Conservation (phyloP, 495 filamentous ascomycete genomes). For the Pseudotulostoma volvatum region DNA sequence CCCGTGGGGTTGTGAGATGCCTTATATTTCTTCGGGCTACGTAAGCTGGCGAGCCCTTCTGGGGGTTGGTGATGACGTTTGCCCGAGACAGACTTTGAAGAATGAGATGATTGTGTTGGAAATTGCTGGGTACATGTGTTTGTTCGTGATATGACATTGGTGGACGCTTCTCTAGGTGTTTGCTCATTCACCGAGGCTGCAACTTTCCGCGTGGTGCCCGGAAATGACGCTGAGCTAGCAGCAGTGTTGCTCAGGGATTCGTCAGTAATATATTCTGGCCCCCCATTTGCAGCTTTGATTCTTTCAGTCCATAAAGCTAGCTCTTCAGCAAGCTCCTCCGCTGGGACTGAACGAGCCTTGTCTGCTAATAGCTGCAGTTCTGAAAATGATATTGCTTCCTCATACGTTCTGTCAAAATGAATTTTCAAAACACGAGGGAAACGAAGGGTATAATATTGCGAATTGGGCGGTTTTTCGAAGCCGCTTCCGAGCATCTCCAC, state of each 20-base stretch:
- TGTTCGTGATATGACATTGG: too few species aligned
- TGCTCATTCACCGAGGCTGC: not conserved
- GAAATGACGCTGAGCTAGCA: not conserved
- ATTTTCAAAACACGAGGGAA: slow-evolving; percentile 49
- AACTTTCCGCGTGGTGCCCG: not conserved
- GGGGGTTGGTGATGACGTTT: not conserved
- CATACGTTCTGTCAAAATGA: slow-evolving; percentile 39
- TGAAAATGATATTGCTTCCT: slow-evolving; percentile 36
- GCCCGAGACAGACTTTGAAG: not conserved
- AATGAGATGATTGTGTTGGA: not conserved
- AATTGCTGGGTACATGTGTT: not conserved
- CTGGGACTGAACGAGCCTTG: slow-evolving; percentile 23
- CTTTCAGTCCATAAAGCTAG: slow-evolving; percentile 37
- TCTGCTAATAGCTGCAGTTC: slow-evolving; percentile 41
- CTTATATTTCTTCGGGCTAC: not conserved
- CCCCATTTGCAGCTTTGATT: slow-evolving; percentile 30
- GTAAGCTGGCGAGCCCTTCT: not conserved
- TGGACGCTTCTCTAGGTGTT: not conserved
- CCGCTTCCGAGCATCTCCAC: slow-evolving; percentile 48
- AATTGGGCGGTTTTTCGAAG: slow-evolving; percentile 44
- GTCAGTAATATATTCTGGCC: slow-evolving; percentile 12
- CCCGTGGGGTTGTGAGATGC: not conserved
- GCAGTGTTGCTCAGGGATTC: slow-evolving; percentile 10
- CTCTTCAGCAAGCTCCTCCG: slow-evolving; percentile 31
- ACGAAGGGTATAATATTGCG: slow-evolving; percentile 41